phyloP scores from a whole-genome alignment of 768 basidiomycete species.

The Dioszegia crocea region DNA sequence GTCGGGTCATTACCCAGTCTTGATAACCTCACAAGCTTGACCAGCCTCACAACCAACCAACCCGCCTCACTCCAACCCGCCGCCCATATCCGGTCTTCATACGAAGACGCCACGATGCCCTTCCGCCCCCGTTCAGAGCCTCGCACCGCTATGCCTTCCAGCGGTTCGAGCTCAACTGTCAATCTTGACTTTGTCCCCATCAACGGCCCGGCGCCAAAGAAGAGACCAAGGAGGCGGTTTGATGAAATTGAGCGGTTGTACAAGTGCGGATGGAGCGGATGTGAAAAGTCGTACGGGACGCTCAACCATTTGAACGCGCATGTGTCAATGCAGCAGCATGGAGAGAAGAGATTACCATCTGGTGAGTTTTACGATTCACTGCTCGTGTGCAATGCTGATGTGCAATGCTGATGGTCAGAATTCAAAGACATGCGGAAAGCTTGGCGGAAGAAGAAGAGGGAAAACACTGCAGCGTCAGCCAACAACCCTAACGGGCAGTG shows the following conservation, averaged over 20 bases:
- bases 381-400: too few relatives aligned
- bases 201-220: conserved; percentile 44
- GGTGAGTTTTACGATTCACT: conserved; percentile 58
- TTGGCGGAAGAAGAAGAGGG: conserved; percentile 92
- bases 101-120: conserved; percentile 3
- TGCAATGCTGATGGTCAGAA: conserved; percentile 56
- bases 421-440: conserved; percentile 97
- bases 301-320: conserved; percentile 97
- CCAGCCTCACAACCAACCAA: neutral
- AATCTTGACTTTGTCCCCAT: conserved; percentile 26
- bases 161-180: neutral
- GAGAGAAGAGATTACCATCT: conserved; percentile 76
- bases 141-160: neutral
- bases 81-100: conserved; percentile 4
- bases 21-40: neutral
- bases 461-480: conserved; percentile 49
- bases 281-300: conserved; percentile 83
- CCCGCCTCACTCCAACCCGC: neutral
- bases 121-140: conserved; percentile 2
- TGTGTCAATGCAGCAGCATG: conserved; percentile 97
- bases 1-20: conserved; percentile 8
- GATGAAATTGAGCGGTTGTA: conserved; percentile 96
- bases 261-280: conserved; percentile 61
- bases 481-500: conserved; percentile 3
- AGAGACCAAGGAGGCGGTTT: conserved; percentile 51